Conservation (phyloP, 257 asterid species). For the Nyctanthes arbortristis region DNA sequence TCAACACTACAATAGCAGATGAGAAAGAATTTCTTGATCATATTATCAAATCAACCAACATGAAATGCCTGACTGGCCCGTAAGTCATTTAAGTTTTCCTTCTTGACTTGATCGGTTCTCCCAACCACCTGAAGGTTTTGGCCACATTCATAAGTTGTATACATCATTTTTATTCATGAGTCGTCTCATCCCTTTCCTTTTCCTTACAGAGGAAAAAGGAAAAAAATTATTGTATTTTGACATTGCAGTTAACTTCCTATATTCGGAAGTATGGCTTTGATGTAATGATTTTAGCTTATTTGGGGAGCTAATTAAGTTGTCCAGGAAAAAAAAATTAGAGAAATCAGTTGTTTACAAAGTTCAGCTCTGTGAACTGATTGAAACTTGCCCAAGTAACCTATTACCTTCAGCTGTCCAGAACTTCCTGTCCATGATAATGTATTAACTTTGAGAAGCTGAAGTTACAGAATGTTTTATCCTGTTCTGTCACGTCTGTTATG, state of each 20-base stretch:
- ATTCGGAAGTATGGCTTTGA: not conserved
- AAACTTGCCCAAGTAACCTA: not conserved
- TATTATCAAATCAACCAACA: conserved; percentile 88
- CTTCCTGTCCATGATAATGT: not conserved
- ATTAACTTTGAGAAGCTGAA: not conserved
- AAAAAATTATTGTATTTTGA: not conserved
- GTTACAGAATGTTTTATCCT: not conserved
- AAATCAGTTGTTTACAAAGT: not conserved
- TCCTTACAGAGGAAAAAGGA: not conserved
- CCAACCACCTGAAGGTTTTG: not conserved
- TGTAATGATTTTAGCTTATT: too few species aligned
- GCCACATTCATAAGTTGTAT: not conserved
- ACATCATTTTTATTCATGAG: not conserved
- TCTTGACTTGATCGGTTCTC: not conserved
- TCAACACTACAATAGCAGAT: conserved; percentile 76
- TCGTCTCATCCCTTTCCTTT: not conserved
- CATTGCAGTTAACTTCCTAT: not conserved
- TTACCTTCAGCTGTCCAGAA: not conserved
- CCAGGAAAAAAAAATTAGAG: not conserved
- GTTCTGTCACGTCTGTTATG: not conserved
- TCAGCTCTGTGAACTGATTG: not conserved
- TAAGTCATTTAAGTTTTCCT: conserved; percentile 41
- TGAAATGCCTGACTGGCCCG: conserved; percentile 93
- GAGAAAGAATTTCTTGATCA: conserved; percentile 96
- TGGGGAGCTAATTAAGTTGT: not conserved